Percentiles rank a stretch among this genome's conserved stretches.
These are phyloP conservation scores for Umbelopsis isabellina DNA, from an alignment of 192 early-diverging fungal genomes.

Conservation along the genomic window DNA sequence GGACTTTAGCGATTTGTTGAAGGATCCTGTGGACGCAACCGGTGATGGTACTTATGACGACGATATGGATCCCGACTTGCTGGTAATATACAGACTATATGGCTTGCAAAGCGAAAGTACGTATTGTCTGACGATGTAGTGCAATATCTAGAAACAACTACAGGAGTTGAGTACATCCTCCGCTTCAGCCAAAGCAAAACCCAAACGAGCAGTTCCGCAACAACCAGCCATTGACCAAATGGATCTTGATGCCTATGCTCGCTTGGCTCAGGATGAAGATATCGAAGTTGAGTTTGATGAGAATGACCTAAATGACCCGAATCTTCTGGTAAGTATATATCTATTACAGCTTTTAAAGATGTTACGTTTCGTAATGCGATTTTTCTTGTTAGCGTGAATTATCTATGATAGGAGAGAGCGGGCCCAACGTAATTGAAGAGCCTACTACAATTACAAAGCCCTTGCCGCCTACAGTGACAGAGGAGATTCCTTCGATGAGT, in stretches of 20 bases:
- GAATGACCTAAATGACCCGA: conserved; percentile 76
- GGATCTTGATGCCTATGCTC: conserved; percentile 34
- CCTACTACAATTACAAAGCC: background rate
- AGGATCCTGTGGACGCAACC: conserved; percentile 31
- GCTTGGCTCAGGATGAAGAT: conserved; percentile 49
- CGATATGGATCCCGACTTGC: conserved; percentile 55
- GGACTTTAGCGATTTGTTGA: conserved; percentile 31
- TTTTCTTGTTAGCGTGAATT: conserved; percentile 9
- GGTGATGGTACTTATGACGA: conserved; percentile 38
- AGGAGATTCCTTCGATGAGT: background rate
- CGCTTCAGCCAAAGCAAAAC: conserved; percentile 27
- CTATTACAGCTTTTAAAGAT: background rate
- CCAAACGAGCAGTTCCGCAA: conserved; percentile 23
- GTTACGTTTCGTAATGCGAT: background rate
- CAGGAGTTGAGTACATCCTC: conserved; percentile 41
- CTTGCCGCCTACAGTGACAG: background rate
- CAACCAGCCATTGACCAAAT: conserved; percentile 9
- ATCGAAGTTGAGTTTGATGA: conserved; percentile 70
- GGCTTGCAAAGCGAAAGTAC: background rate
- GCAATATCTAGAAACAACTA: conserved; percentile 48
- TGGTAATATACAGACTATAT: conserved; percentile 38
- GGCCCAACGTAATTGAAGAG: background rate
- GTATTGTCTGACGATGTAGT: background rate
- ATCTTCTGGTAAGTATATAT: conserved; percentile 56
- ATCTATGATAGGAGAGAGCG: background rate